These are phyloP conservation scores for Carex scoparia DNA, from an alignment of 176 grass and related monocot genomes.

Conservation along the genomic window DNA sequence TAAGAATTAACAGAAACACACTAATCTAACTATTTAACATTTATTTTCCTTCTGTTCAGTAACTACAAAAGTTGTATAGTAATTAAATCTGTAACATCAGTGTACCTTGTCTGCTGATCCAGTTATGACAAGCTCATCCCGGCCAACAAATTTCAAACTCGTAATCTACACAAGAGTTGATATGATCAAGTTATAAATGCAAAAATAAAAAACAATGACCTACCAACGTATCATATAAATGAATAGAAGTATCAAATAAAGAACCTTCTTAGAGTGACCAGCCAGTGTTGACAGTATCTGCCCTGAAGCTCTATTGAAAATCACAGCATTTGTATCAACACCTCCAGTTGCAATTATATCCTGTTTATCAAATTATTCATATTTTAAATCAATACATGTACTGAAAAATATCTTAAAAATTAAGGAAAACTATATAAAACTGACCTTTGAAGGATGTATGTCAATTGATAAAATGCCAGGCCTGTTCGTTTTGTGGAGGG, in stretches of 20 bases:
- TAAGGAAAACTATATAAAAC: not conserved
- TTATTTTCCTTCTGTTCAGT: not conserved
- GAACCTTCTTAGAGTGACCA: constrained; percentile 97
- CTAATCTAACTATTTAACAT: constrained; percentile 33
- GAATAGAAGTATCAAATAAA: constrained; percentile 1
- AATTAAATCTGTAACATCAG: constrained; percentile 7
- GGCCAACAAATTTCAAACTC: constrained; percentile 79
- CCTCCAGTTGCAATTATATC: constrained; percentile 91
- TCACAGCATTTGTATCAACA: constrained; percentile 86
- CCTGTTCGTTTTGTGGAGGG: constrained; percentile 95
- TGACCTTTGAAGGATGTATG: constrained; percentile 92
- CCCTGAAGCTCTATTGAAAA: constrained; percentile 84
- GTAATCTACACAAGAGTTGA: constrained; percentile 55
- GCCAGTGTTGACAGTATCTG: constrained; percentile 84
- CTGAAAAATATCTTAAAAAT: constrained; percentile 3
- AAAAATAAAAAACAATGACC: not conserved
- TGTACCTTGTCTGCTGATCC: constrained; percentile 92
- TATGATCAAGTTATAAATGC: not conserved
- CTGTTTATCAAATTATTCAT: constrained; percentile 41
- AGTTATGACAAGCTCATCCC: constrained; percentile 64
- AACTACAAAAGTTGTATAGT: not conserved
- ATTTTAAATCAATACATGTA: constrained; percentile 24
- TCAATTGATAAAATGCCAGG: constrained; percentile 95
- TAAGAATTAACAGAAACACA: not conserved
- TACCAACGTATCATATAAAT: not conserved